A percentile compares a stretch with the other conserved stretches of the same genome.
Evolutionary conservation across 148 eudicot genomes (phyloP).

Genomic region (Suaeda aralocaspica): DNA sequence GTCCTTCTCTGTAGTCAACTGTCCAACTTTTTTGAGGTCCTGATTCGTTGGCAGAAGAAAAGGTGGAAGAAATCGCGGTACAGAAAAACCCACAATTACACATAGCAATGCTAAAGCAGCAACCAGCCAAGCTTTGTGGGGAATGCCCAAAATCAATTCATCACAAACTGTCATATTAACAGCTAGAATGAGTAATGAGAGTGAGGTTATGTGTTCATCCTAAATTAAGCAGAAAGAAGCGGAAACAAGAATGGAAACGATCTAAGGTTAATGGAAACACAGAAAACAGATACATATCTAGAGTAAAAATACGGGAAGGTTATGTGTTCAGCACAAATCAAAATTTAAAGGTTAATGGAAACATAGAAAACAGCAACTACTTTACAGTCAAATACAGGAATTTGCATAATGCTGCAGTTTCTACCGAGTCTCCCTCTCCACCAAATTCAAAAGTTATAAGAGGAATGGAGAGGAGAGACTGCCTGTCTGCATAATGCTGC

Average conservation of each 20-base stretch:
- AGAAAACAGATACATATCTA: no score
- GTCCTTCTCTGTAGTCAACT: slow-evolving; percentile 16
- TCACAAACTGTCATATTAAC: slow-evolving; percentile 68
- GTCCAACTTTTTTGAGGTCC: slow-evolving; percentile 18
- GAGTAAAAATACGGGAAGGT: no score
- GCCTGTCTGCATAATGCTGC: not conserved
- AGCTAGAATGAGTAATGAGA: not conserved
- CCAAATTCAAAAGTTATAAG: not conserved
- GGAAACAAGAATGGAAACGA: not conserved
- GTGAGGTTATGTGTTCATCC: not conserved
- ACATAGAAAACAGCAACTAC: no score
- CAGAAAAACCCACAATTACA: slow-evolving; percentile 44
- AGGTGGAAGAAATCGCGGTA: slow-evolving; percentile 61
- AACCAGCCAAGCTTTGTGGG: slow-evolving; percentile 72
- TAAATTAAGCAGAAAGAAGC: not conserved
- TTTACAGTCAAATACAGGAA: no score
- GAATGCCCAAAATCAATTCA: slow-evolving; percentile 72
- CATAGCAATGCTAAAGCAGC: slow-evolving; percentile 59
- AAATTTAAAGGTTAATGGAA: no score
- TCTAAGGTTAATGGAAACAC: not conserved
- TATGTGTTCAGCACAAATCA: no score
- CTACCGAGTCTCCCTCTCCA: no score
- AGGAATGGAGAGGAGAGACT: not conserved
- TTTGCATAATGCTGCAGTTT: no score
- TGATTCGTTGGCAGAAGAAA: slow-evolving; percentile 40